A percentile compares a stretch with the other conserved stretches of the same genome.
Conservation (phyloP, 108 stramenopile genomes). For the Tribonema minus region DNA sequence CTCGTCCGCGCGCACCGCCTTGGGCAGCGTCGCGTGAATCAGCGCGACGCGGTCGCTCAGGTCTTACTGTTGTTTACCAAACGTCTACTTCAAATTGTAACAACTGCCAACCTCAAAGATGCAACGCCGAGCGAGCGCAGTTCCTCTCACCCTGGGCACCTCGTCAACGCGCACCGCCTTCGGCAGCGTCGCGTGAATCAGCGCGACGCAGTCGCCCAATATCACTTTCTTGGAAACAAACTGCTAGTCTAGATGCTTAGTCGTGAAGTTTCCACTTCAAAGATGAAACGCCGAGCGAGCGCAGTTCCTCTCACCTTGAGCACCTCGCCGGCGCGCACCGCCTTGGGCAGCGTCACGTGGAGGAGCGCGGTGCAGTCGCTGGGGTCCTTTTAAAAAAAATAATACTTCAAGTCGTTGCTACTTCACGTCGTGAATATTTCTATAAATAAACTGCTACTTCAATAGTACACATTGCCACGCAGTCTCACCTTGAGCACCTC, state of each 20-base stretch:
- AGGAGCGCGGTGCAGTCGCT: slow-evolving; percentile 44
- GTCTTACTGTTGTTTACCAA: too few relatives aligned
- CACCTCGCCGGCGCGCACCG: slow-evolving; percentile 3
- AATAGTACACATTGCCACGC: too few relatives aligned
- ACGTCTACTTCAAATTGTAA: too few relatives aligned
- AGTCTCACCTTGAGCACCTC: slow-evolving; percentile 72
- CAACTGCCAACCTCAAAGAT: too few relatives aligned
- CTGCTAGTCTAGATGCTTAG: too few relatives aligned
- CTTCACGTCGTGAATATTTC: too few relatives aligned
- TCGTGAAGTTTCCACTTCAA: too few relatives aligned
- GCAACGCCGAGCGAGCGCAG: too few relatives aligned
- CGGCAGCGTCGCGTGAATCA: slow-evolving; percentile 46
- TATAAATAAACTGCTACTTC: too few relatives aligned
- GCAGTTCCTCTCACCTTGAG: slow-evolving; percentile 80
- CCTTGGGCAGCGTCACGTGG: slow-evolving; percentile 45
- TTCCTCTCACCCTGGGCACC: slow-evolving; percentile 74
- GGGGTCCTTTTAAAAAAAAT: slow-evolving; percentile 32
- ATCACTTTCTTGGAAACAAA: too few relatives aligned
- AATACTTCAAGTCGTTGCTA: too few relatives aligned
- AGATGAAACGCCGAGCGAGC: too few relatives aligned
- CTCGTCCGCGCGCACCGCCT: slow-evolving; percentile 16
- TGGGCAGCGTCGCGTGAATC: slow-evolving; percentile 47
- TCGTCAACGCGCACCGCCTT: slow-evolving; percentile 24
- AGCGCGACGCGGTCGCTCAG: slow-evolving; percentile 47
- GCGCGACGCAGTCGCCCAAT: slow-evolving; percentile 45